A percentile compares a stretch with the other conserved stretches of the same genome.
Conservation (phyloP, 2,329 filamentous ascomycete genomes). For the Penicillium sp. region DNA sequence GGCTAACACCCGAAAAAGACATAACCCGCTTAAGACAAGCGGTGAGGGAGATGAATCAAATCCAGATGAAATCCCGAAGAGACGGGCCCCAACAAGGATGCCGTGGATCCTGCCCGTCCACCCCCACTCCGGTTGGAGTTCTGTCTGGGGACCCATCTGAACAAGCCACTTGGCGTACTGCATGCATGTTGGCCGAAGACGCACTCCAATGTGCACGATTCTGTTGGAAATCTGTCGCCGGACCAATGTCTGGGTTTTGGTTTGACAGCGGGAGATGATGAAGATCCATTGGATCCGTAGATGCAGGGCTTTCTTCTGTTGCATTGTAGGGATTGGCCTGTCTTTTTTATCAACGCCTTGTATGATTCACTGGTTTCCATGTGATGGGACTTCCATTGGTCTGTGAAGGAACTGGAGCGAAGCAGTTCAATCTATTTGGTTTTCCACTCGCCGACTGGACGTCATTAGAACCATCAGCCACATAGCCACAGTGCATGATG, state of each 20-base stretch:
- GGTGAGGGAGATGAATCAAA: conserved; percentile 19
- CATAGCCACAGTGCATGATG: conserved; percentile 7
- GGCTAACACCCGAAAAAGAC: not conserved
- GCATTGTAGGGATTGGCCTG: conserved; percentile 10
- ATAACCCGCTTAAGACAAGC: conserved; percentile 16
- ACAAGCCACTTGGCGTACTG: conserved; percentile 18
- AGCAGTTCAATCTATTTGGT: not conserved
- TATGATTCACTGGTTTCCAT: not conserved
- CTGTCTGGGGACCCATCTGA: conserved; percentile 11
- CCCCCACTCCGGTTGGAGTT: conserved; percentile 15
- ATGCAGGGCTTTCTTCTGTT: conserved; percentile 11
- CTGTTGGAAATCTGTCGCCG: conserved; percentile 9
- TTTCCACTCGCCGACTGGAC: conserved; percentile 12
- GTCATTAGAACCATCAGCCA: not conserved
- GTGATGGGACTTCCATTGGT: not conserved
- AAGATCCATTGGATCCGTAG: conserved; percentile 15
- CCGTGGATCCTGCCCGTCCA: conserved; percentile 20
- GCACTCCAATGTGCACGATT: conserved; percentile 3
- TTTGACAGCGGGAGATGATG: conserved; percentile 20
- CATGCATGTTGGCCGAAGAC: conserved; percentile 11
- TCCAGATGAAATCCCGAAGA: conserved; percentile 16
- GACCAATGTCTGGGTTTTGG: conserved; percentile 5
- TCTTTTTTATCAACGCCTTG: not conserved
- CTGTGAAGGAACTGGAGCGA: not conserved
- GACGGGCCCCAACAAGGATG: conserved; percentile 21